Conservation (phyloP, 768 basidiomycete species). For the Calocera cornea region DNA sequence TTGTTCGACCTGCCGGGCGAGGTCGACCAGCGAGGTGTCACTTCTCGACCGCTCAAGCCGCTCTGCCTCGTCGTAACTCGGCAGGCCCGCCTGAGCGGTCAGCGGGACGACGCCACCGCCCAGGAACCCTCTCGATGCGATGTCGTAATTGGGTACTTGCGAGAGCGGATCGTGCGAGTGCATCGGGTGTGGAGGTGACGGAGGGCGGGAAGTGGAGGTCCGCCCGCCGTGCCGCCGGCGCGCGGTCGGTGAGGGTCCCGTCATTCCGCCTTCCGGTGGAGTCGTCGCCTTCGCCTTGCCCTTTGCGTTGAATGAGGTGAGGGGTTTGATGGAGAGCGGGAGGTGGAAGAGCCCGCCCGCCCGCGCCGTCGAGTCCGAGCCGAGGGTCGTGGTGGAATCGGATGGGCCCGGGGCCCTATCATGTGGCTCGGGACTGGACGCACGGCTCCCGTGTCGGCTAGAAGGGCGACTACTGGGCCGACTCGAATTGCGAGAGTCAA, state of each 20-base stretch:
- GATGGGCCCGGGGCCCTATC: slow-evolving; percentile 13
- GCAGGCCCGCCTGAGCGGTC: slow-evolving; percentile 58
- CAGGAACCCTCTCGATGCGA: slow-evolving; percentile 75
- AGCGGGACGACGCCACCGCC: slow-evolving; percentile 80
- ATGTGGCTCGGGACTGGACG: slow-evolving; percentile 45
- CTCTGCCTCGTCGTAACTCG: slow-evolving; percentile 71
- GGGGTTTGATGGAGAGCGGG: slow-evolving; percentile 49
- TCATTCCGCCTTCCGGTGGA: slow-evolving; percentile 30
- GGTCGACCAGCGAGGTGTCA: background rate
- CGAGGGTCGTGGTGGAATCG: background rate
- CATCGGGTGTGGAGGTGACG: slow-evolving; percentile 14
- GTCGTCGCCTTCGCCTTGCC: slow-evolving; percentile 17
- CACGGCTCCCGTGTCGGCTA: slow-evolving; percentile 31
- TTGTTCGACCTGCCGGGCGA: background rate
- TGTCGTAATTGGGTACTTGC: slow-evolving; percentile 71
- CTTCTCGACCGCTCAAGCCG: slow-evolving; percentile 5
- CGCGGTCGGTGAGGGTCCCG: slow-evolving; percentile 7
- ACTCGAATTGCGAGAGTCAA: slow-evolving; percentile 24
- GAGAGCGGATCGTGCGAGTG: slow-evolving; percentile 35
- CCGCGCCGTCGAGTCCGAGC: slow-evolving; percentile 29
- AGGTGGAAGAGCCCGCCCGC: slow-evolving; percentile 26
- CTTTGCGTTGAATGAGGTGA: slow-evolving; percentile 34
- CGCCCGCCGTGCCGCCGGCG: background rate
- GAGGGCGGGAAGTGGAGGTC: slow-evolving; percentile 3
- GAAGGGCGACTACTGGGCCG: slow-evolving; percentile 21